Evolutionary conservation across 257 asterid genomes (phyloP).

Genomic region (Eustoma russellianum): DNA sequence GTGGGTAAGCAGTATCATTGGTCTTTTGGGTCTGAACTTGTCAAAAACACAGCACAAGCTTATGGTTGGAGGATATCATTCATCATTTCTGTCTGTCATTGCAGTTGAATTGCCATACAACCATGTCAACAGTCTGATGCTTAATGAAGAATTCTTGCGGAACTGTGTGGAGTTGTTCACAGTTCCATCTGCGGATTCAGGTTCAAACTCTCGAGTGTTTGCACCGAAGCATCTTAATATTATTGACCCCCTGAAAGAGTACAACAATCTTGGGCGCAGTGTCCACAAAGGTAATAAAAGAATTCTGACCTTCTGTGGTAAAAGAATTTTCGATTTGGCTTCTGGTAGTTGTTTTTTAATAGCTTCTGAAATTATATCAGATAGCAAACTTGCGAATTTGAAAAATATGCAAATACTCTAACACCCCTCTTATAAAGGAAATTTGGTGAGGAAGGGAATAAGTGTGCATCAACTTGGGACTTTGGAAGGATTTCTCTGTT

Average conservation of each 20-base stretch:
- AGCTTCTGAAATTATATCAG: background rate
- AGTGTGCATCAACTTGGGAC: no score
- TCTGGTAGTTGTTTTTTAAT: background rate
- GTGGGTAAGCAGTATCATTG: constrained; percentile 43
- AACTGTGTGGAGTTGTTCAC: constrained; percentile 56
- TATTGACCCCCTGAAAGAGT: constrained; percentile 70
- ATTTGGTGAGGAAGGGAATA: no score
- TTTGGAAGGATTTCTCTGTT: no score
- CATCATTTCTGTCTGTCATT: constrained; percentile 1
- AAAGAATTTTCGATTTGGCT: background rate
- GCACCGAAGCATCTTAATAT: constrained; percentile 59
- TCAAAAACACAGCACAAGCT: background rate
- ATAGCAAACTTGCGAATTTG: no score
- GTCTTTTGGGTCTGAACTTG: background rate
- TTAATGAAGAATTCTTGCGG: constrained; percentile 46
- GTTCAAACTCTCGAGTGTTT: constrained; percentile 41
- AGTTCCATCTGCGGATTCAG: constrained; percentile 31
- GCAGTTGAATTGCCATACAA: constrained; percentile 54
- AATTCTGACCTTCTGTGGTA: constrained; percentile 1
- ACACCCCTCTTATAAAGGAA: no score
- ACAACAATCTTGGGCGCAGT: constrained; percentile 91
- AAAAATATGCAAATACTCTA: no score
- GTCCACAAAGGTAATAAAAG: constrained; percentile 58
- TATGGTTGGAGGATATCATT: constrained; percentile 1
- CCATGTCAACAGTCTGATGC: constrained; percentile 30